phyloP scores from a whole-genome alignment of 2,329 filamentous ascomycete genomes.

The Paraphaeosphaeria minitans region DNA sequence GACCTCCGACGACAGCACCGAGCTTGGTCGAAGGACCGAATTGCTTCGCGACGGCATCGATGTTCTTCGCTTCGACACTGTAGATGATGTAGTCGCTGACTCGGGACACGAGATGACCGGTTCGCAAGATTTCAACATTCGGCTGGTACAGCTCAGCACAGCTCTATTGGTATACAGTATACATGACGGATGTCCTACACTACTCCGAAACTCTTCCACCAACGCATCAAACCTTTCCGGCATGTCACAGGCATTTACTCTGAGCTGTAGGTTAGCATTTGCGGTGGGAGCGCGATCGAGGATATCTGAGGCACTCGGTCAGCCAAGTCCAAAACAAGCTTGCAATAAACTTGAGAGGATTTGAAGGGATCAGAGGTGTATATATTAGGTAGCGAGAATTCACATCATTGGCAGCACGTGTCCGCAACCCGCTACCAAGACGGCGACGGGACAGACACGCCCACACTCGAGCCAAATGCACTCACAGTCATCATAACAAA shows the following conservation, averaged over 20 bases:
- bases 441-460: conserved; percentile 67
- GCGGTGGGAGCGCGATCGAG: conserved; percentile 13
- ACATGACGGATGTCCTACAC: conserved; percentile 69
- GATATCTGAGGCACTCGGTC: conserved; percentile 37
- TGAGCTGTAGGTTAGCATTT: conserved; percentile 52
- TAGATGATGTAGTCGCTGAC: conserved; percentile 99
- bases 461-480: conserved; percentile 99
- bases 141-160: conserved; percentile 65
- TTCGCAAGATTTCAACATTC: conserved; percentile 81
- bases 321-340: conserved; percentile 30
- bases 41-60: conserved; percentile 82
- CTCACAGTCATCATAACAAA: conserved; percentile 95
- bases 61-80: conserved; percentile 92
- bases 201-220: conserved; percentile 79
- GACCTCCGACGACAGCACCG: conserved; percentile 92
- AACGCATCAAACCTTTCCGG: conserved; percentile 86
- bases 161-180: conserved; percentile 41
- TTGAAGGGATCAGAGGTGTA: conserved; percentile 73
- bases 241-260: conserved; percentile 92
- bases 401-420: conserved; percentile 91
- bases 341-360: conserved; percentile 25
- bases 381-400: conserved; percentile 97
- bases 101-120: conserved; percentile 94
- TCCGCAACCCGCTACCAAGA: conserved; percentile 70
- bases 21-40: conserved; percentile 96